Percentiles rank a stretch among this genome's conserved stretches.
These are phyloP conservation scores for Stellera chamaejasme DNA, from an alignment of 345 rosid genomes.

Conservation along the genomic window DNA sequence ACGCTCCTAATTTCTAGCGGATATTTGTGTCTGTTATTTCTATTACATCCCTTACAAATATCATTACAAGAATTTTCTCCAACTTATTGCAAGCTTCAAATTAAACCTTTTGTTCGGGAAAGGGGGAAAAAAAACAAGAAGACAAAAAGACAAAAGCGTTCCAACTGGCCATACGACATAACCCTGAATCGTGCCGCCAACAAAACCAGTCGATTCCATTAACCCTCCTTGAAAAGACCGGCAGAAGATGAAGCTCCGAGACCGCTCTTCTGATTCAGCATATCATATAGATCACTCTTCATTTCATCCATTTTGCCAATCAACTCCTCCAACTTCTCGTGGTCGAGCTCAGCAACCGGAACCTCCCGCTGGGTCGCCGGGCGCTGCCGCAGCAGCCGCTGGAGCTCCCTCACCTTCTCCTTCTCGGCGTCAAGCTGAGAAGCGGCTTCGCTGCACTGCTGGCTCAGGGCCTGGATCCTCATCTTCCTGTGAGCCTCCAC, in stretches of 20 bases:
- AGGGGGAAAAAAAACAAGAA: no score
- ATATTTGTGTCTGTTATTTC: no score
- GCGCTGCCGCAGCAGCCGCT: background rate
- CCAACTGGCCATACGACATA: no score
- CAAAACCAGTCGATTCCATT: no score
- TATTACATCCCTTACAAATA: no score
- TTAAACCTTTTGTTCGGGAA: no score
- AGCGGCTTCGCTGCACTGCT: background rate
- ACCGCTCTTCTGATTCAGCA: background rate
- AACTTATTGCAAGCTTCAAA: no score
- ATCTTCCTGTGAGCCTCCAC: constrained; percentile 22
- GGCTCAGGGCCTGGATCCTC: constrained; percentile 14
- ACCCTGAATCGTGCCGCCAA: no score
- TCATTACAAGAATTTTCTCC: no score
- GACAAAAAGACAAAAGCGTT: no score
- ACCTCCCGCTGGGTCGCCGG: constrained; percentile 8
- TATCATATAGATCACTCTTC: background rate
- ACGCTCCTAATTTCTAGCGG: no score
- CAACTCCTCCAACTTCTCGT: background rate
- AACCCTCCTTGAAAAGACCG: no score
- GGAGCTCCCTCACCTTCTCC: constrained; percentile 4
- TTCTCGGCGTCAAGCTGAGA: constrained; percentile 12
- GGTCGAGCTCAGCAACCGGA: constrained; percentile 11
- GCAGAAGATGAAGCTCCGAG: background rate
- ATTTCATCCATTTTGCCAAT: background rate